Evolutionary conservation across 805 yeast genomes (phyloP), one percentile per base, ranked within the genome.

Genomic region (Candida coquimbonensis): DNA sequence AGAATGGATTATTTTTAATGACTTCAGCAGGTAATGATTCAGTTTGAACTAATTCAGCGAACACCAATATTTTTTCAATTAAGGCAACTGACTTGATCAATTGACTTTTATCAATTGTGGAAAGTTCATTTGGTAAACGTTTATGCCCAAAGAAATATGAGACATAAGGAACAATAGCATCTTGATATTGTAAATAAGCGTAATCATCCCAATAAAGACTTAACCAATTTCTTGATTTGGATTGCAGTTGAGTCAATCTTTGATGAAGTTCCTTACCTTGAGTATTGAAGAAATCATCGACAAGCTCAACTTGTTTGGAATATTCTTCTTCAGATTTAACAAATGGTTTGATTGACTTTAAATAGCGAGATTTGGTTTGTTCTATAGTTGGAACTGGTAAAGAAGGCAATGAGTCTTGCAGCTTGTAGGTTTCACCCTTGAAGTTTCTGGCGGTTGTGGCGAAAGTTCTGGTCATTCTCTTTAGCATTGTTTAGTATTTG

Each of bases 151-250:
- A 91, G 56, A 88, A 93, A 70, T 91, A 91, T 19, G 96, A 85
- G 34, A 88, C 96, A 61, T 81, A 90, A 12, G 98, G 97, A 26
- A 87, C 86, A n/a, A 91, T 86, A 0, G 98, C 96, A 65, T 88
- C 98, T 53, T 93, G 76, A 69, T 88, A 90, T 36, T 84, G 80
- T 71, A 91, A 72, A 67, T 91, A 91, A 19, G 96, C 96, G 54
- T 85, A 87, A 57, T 86, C 84, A 64, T 91, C 96, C 99, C 99
- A 91, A 75, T 83, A 88, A 49, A 78, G 83, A 40, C 85, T 77
- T 57, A 91, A 73, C 99, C 99, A 91, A 65, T 91, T 91, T 61
- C 88, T 82, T 46, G 53, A 51, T 17, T 46, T 47, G 3, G 55
- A 34, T 67, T 70, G 44, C 59, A 79, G 78, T 25, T 73, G 68